Base-by-base conservation (phyloP, 768 basidiomycete species). In the Solioccasus polychromus region DNA sequence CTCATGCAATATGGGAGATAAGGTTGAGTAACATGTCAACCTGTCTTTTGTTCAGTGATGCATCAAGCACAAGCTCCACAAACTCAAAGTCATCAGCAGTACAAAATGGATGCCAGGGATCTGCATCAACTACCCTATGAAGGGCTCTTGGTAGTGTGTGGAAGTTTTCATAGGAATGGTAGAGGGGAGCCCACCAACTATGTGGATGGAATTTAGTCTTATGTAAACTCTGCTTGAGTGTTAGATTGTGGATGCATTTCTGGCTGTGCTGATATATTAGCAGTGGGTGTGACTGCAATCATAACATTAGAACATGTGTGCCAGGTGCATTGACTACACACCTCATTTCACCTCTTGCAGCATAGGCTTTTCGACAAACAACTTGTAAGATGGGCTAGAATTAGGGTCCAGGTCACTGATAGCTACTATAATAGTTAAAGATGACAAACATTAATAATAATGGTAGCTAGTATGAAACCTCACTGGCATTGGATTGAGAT, bases 81-180 rank as follows among this genome's bases (percentile, higher is more conserved):
- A 71, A 53, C 20, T 64, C 55, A 47, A 68, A 70, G 39, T 71
- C 60, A 4, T 53, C 22, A 2, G 50, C 43, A 2, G 60, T 55
- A 6, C 22, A 35, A 31, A 68, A 70, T 5, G 68, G 68, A 1
- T 36, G 18, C 66, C 67, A 72, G 0, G 63, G 68, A 31, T 52
- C 26, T 5, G 26, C 20, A 23, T 59, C 54, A 5, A 31, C 30
- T 9, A n/a, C n/a, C n/a, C n/a, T n/a, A 8, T 8, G 19, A 9
- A 23, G 19, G n/a, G 36, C 24, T 37, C 36, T 37, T 24, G 19
- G 12, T 37, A 23, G 36, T 37, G 36, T 8, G 5, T 7, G 14
- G 36, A 24, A 37, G 36, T 23, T 23, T n/a, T 37, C 5, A 8
- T 37, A 37, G 12, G 36, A n/a, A 23, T 37, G 22, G 8, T 23